Conservation (phyloP, 2,329 filamentous ascomycete genomes). For the Parastagonospora avenae region DNA sequence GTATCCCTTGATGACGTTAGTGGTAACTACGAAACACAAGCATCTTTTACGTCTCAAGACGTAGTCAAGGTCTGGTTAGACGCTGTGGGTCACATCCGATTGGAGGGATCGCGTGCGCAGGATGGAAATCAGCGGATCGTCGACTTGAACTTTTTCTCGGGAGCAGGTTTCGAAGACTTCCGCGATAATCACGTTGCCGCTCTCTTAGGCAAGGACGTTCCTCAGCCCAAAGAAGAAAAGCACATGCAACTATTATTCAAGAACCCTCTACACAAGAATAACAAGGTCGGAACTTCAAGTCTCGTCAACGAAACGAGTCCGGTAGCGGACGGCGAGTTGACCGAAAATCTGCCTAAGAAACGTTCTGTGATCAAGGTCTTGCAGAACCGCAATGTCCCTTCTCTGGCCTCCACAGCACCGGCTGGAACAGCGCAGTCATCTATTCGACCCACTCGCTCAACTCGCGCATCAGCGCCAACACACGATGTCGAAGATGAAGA, state of each 20-base stretch:
- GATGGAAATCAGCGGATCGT: conserved; percentile 13
- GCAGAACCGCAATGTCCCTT: too few species aligned
- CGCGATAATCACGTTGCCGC: conserved; percentile 2
- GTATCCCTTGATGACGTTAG: conserved; percentile 2
- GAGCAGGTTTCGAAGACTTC: conserved; percentile 13
- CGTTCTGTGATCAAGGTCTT: neutral
- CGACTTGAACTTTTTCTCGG: conserved; percentile 29
- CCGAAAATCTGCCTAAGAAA: neutral
- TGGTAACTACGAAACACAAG: neutral
- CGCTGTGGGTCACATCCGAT: conserved; percentile 19
- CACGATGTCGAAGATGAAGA: neutral
- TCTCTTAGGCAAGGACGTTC: neutral
- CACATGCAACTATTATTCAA: conserved; percentile 20
- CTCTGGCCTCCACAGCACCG: too few species aligned
- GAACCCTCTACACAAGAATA: conserved; percentile 12
- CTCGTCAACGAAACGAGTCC: conserved; percentile 1
- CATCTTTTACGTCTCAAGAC: conserved; percentile 10
- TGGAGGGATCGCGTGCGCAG: conserved; percentile 15
- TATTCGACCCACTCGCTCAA: conserved; percentile 14
- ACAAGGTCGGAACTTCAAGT: conserved; percentile 11
- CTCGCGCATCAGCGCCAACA: conserved; percentile 8
- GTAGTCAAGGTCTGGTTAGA: conserved; percentile 23
- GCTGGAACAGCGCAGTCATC: neutral
- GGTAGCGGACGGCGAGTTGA: neutral
- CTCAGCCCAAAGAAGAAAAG: neutral